Evolutionary conservation across 345 rosid genomes (phyloP).

Genomic region (Anastatica hierochuntica): DNA sequence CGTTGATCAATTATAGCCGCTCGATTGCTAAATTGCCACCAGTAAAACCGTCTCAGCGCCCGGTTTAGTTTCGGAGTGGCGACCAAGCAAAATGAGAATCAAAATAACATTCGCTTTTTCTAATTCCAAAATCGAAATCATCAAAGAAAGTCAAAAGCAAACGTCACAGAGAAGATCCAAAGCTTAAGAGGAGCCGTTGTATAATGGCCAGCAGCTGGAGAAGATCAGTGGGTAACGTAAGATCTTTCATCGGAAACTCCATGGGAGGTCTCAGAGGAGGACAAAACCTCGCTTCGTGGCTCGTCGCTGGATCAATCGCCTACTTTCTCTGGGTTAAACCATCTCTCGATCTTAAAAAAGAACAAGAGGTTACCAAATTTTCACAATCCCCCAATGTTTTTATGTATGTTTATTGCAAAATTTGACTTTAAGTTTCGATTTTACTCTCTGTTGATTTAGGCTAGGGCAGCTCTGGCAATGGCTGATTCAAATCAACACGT

Average conservation of each 20-base stretch:
- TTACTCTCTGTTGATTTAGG: slow-evolving; percentile 36
- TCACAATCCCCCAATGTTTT: background rate
- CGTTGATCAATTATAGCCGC: background rate
- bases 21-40: background rate
- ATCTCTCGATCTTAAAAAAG: slow-evolving; percentile 68
- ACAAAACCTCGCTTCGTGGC: slow-evolving; percentile 72
- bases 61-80: slow-evolving; percentile 15
- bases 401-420: too few species aligned
- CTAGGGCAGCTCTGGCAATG: slow-evolving; percentile 62
- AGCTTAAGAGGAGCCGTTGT: too few species aligned
- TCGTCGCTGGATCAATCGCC: slow-evolving; percentile 84
- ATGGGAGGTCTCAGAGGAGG: slow-evolving; percentile 85
- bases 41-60: slow-evolving; percentile 1
- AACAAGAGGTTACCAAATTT: slow-evolving; percentile 55
- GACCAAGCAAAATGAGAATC: slow-evolving; percentile 14
- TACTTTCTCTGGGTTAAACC: slow-evolving; percentile 94
- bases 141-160: slow-evolving; percentile 11
- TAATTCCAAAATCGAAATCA: slow-evolving; percentile 1
- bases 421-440: background rate
- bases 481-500: slow-evolving; percentile 54
- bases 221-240: slow-evolving; percentile 51
- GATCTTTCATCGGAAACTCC: slow-evolving; percentile 63
- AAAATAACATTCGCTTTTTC: slow-evolving; percentile 1
- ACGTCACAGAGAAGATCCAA: background rate
- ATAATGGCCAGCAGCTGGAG: slow-evolving; percentile 51